phyloP scores from a whole-genome alignment of 257 asterid genomes.

The Eustoma russellianum region DNA sequence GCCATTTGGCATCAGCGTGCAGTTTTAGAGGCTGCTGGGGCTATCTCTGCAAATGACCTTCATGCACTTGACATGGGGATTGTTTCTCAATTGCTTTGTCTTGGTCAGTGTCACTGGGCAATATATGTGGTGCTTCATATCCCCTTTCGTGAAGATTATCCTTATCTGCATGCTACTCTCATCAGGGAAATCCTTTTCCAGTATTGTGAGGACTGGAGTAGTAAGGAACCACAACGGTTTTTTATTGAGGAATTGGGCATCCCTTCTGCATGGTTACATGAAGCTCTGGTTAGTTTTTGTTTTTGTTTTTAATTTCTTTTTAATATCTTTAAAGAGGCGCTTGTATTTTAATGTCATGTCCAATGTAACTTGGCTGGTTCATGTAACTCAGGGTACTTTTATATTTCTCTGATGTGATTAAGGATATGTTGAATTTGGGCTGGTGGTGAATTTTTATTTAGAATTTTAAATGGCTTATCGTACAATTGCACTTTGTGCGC shows the following conservation, averaged over 20 bases:
- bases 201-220: conserved; percentile 88
- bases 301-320: conserved; percentile 1
- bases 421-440: neutral
- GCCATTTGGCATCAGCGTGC: conserved; percentile 99
- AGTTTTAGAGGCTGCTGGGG: conserved; percentile 87
- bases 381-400: too few species aligned
- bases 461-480: neutral
- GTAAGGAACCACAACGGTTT: conserved; percentile 51
- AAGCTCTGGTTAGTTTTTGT: conserved; percentile 75
- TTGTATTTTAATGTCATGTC: too few species aligned
- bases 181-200: conserved; percentile 89
- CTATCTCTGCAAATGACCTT: conserved; percentile 80
- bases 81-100: conserved; percentile 82
- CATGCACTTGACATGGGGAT: conserved; percentile 88
- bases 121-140: conserved; percentile 92
- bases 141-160: conserved; percentile 82
- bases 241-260: conserved; percentile 80
- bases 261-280: conserved; percentile 92
- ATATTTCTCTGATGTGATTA: too few species aligned
- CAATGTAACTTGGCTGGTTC: too few species aligned
- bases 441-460: neutral
- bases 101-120: conserved; percentile 97
- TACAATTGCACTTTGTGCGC: neutral
- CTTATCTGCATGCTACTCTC: conserved; percentile 58
- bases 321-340: too few species aligned